A percentile compares a stretch with the other conserved stretches of the same genome.
These are phyloP conservation scores for Apiospora aurea DNA, from an alignment of 2,329 filamentous ascomycete genomes.

Conservation along the genomic window DNA sequence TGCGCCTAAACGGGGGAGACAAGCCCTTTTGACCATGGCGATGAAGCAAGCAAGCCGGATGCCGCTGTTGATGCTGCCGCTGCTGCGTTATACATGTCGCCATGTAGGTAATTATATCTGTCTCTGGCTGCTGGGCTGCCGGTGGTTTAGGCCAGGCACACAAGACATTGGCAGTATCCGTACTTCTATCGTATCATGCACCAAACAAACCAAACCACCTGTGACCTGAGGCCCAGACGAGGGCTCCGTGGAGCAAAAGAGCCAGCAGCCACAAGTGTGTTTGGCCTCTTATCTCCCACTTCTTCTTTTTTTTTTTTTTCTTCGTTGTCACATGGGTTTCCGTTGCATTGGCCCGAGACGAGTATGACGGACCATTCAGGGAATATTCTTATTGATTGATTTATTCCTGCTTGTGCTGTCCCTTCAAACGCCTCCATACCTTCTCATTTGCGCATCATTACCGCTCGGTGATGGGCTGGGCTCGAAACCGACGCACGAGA, in stretches of 20 bases:
- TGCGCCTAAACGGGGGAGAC: background rate
- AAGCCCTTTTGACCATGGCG: background rate
- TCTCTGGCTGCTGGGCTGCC: background rate
- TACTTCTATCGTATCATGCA: background rate
- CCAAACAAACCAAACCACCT: background rate
- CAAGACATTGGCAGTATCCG: background rate
- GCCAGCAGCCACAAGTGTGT: slow-evolving; percentile 5
- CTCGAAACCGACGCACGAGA: slow-evolving; percentile 17
- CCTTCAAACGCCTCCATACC: slow-evolving; percentile 3
- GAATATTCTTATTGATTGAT: background rate
- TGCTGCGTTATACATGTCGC: background rate
- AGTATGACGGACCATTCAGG: slow-evolving; percentile 20
- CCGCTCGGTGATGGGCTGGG: slow-evolving; percentile 21
- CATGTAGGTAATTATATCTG: background rate
- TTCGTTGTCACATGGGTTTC: slow-evolving; percentile 17
- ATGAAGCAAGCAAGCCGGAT: background rate
- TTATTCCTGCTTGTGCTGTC: slow-evolving; percentile 1
- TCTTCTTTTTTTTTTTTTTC: background rate
- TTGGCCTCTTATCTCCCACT: slow-evolving; percentile 20
- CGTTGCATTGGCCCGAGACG: slow-evolving; percentile 14
- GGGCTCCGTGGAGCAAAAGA: slow-evolving; percentile 16
- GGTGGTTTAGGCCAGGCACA: background rate
- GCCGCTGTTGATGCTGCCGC: background rate
- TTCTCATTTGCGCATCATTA: slow-evolving; percentile 24
- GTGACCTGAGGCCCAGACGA: background rate